These are phyloP conservation scores for Aotearoamyces nothofagi DNA, from an alignment of 2,329 filamentous ascomycete genomes.

Conservation along the genomic window DNA sequence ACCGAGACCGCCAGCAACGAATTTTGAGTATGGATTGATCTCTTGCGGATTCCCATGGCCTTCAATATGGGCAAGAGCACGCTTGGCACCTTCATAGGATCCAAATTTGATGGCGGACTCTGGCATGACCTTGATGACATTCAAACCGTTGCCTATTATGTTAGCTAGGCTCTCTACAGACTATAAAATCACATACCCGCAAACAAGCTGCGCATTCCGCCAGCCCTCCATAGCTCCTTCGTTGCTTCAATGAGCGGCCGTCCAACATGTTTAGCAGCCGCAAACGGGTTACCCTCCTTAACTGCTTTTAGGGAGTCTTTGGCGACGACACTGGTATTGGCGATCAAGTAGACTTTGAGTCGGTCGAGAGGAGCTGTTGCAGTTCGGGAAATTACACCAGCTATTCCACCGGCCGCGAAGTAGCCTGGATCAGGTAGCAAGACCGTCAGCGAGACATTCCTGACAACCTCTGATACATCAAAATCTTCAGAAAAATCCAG, in stretches of 20 bases:
- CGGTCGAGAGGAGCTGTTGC: conserved; percentile 92
- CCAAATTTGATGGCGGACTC: conserved; percentile 98
- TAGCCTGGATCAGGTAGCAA: conserved; percentile 80
- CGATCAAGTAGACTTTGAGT: conserved; percentile 92
- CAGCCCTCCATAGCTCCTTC: conserved; percentile 68
- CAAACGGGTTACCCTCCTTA: conserved; percentile 52
- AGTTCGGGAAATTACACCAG: conserved; percentile 88
- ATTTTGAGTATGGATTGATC: conserved; percentile 76
- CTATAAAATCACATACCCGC: conserved; percentile 46
- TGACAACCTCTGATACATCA: conserved; percentile 4
- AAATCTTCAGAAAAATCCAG: conserved; percentile 3
- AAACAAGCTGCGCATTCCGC: conserved; percentile 80
- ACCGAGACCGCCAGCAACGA: conserved; percentile 77
- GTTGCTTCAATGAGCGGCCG: conserved; percentile 59
- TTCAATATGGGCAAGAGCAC: conserved; percentile 70
- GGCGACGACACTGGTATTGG: conserved; percentile 56
- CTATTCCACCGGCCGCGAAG: conserved; percentile 88
- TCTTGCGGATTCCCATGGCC: conserved; percentile 69
- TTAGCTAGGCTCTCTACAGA: conserved; percentile 1
- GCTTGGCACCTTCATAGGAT: conserved; percentile 90
- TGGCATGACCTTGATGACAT: conserved; percentile 96
- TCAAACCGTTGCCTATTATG: conserved; percentile 79
- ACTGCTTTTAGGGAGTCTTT: conserved; percentile 46
- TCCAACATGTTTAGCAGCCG: conserved; percentile 48
- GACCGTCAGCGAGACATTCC: conserved; percentile 16